Evolutionary conservation across 2,329 filamentous ascomycete genomes (phyloP), one percentile per base, ranked within the genome.

Genomic region (Falciphora oryzae): DNA sequence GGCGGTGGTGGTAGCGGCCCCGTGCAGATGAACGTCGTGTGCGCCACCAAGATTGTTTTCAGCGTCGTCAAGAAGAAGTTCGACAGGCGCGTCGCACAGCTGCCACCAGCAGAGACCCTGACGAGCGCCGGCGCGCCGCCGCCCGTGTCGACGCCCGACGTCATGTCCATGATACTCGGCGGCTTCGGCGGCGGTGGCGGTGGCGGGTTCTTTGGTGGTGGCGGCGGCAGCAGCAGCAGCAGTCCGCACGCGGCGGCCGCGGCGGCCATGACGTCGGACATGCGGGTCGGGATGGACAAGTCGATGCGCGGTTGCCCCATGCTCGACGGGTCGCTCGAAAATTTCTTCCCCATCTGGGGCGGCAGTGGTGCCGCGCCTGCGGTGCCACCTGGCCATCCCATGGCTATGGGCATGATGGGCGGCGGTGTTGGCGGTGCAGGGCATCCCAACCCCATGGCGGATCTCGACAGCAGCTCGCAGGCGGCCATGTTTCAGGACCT

Each of bases 301-400:
- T 65, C 70, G 60, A 67, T 71, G 25, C 66, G 67, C 25, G 74
- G 73, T 5, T 85, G 83, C 65, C 83, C 83, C 18, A 81, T 85
- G 79, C 72, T 84, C 57, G 81, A 85, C 66, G 80, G 78, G 11
- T 82, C 76, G 65, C 67, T 84, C 65, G 77, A 82, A n/a, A 69
- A 73, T 38, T 83, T 79, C 60, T 71, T 82, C 31, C 73, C 77
- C 0, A 69, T 76, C 29, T 84, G 81, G 81, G 78, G 80, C 32
- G 77, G 78, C 8, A 72, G 61, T 64, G 76, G 68, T 64, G 62
- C 67, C 18, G 69, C 62, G 59, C 65, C 70, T 29, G 59, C 60
- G 27, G 64, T 59, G 50, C 57, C 57, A 18, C 61, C 59, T 18
- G 61, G 56, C 6, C 27, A 29, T 29, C 32, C 44, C 4, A n/a